phyloP scores from a whole-genome alignment of 139 green algal genomes.

The Chlamydomonas asymmetrica region DNA sequence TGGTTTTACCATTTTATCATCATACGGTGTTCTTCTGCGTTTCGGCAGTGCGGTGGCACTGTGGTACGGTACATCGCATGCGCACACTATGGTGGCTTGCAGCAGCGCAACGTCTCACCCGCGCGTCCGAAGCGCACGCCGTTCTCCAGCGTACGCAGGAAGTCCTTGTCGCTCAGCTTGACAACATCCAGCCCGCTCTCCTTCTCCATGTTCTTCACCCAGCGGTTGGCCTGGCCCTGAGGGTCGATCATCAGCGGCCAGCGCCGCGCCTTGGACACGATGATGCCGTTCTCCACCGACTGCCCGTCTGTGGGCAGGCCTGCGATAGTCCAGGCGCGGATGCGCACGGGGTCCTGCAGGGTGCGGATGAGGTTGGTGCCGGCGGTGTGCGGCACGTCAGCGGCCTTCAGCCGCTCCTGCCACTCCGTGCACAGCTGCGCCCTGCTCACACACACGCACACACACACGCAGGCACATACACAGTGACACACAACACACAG shows the following conservation, averaged over 20 bases:
- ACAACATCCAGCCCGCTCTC: constrained; percentile 77
- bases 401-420: constrained; percentile 37
- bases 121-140: constrained; percentile 55
- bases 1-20: too few species aligned
- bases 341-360: constrained; percentile 73
- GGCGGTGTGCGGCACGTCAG: constrained; percentile 57
- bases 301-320: constrained; percentile 66
- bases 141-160: constrained; percentile 78
- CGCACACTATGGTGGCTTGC: too few species aligned
- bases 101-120: constrained; percentile 1
- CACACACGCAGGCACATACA: too few species aligned
- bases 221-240: constrained; percentile 80
- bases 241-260: constrained; percentile 86
- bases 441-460: too few species aligned
- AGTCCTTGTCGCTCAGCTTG: constrained; percentile 79
- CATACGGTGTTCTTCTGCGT: too few species aligned
- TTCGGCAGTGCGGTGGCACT: too few species aligned
- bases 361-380: constrained; percentile 58
- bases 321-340: constrained; percentile 72
- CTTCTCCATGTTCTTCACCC: constrained; percentile 81
- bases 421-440: constrained; percentile 49
- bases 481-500: too few species aligned
- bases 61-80: too few species aligned
- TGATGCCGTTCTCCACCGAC: constrained; percentile 77
- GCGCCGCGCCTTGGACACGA: constrained; percentile 72